Percentiles rank a stretch among this genome's conserved stretches.
phyloP scores from a whole-genome alignment of 2,329 filamentous ascomycete genomes.

The Botrytis medusae region DNA sequence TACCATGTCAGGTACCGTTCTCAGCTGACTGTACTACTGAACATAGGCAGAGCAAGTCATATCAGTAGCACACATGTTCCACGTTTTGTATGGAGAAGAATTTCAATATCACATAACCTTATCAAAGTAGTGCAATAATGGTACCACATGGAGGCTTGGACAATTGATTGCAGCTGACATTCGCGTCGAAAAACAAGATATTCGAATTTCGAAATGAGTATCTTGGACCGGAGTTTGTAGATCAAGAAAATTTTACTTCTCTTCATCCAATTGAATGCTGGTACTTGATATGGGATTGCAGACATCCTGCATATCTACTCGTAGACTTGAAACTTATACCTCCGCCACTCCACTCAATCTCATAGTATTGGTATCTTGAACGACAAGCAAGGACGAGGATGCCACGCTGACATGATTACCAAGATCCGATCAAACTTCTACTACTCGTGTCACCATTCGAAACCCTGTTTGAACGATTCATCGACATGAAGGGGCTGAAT shows the following conservation, averaged over 20 bases:
- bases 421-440: conserved; percentile 12
- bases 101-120: neutral
- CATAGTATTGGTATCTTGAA: neutral
- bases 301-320: neutral
- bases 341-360: neutral
- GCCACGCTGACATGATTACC: conserved; percentile 1
- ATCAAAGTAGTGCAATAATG: neutral
- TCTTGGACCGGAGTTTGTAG: neutral
- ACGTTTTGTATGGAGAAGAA: neutral
- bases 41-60: conserved; percentile 5
- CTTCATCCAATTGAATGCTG: neutral
- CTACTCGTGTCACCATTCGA: conserved; percentile 13
- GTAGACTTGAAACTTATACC: neutral
- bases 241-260: neutral
- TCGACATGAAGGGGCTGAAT: neutral
- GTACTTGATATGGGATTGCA: conserved; percentile 1
- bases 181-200: neutral
- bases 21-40: conserved; percentile 16
- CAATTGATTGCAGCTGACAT: neutral
- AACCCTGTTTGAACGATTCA: conserved; percentile 15
- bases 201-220: neutral
- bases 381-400: conserved; percentile 9
- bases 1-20: conserved; percentile 17
- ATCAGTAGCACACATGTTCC: conserved; percentile 7
- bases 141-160: neutral